phyloP scores from a whole-genome alignment of 768 basidiomycete genomes.

The Russula sp. region DNA sequence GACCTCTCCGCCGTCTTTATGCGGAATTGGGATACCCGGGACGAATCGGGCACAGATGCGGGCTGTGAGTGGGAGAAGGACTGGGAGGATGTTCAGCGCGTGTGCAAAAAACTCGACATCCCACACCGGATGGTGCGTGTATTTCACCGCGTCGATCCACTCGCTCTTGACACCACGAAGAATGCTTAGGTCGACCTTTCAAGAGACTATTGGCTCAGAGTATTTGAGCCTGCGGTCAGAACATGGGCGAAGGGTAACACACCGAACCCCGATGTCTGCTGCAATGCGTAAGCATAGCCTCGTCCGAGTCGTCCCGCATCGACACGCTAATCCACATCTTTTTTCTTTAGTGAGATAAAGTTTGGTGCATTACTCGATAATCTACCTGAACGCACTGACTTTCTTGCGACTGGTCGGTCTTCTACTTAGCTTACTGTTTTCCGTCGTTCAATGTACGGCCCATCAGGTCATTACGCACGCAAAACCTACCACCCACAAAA shows the following conservation, averaged over 20 bases:
- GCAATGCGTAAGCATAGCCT: constrained; percentile 63
- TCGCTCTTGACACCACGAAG: constrained; percentile 7
- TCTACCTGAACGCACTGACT: constrained; percentile 48
- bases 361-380: constrained; percentile 79
- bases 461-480: constrained; percentile 80
- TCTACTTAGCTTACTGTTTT: not conserved
- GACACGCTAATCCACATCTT: not conserved
- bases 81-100: constrained; percentile 84
- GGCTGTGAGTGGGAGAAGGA: constrained; percentile 97
- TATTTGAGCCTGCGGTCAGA: constrained; percentile 82
- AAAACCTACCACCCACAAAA: constrained; percentile 44
- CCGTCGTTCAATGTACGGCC: not conserved
- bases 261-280: constrained; percentile 92
- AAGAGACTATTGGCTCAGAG: constrained; percentile 84
- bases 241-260: constrained; percentile 78
- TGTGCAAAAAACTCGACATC: constrained; percentile 70
- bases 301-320: not conserved
- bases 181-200: constrained; percentile 74
- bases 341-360: constrained; percentile 70
- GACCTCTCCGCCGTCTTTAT: constrained; percentile 89
- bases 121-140: constrained; percentile 66
- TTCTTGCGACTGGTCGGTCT: constrained; percentile 76
- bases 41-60: constrained; percentile 73
- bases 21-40: constrained; percentile 92
- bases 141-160: not conserved